phyloP scores from a whole-genome alignment of 2,329 filamentous ascomycete genomes.

The Fusarium aywerte region DNA sequence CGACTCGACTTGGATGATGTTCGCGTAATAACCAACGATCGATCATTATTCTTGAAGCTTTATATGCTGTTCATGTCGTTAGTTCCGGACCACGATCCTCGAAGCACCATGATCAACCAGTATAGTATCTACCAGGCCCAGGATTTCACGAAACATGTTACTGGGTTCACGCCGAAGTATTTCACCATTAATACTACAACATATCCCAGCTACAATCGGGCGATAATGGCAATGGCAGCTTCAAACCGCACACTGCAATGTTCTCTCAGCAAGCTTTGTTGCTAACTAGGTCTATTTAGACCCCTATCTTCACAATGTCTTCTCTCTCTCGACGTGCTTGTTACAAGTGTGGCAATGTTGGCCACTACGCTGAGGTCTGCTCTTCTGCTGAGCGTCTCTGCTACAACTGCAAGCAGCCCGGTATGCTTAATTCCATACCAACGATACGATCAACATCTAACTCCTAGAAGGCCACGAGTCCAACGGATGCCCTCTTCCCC shows the following conservation, averaged over 20 bases:
- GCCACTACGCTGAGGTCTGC: conserved; percentile 89
- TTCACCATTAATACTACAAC: neutral
- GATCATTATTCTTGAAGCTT: neutral
- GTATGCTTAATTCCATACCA: conserved; percentile 51
- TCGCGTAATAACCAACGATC: neutral
- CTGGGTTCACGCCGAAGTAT: neutral
- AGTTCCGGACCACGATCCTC: neutral
- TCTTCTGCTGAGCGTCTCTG: conserved; percentile 97
- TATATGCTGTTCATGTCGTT: neutral
- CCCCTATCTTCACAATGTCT: conserved; percentile 68
- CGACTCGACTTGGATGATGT: neutral
- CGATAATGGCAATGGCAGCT: conserved; percentile 4
- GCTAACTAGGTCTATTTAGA: conserved; percentile 31
- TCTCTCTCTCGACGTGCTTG: conserved; percentile 84
- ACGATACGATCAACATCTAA: conserved; percentile 9
- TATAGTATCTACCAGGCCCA: neutral
- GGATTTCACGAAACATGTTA: neutral
- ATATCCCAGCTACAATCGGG: neutral
- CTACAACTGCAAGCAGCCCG: conserved; percentile 98
- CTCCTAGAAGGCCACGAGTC: conserved; percentile 80
- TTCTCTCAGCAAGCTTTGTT: neutral
- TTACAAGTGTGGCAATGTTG: conserved; percentile 86
- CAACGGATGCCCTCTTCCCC: conserved; percentile 94
- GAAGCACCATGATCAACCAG: neutral
- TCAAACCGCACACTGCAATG: conserved; percentile 1